These are phyloP conservation scores for Eustoma russellianum DNA, from an alignment of 257 asterid species.

Conservation along the genomic window DNA sequence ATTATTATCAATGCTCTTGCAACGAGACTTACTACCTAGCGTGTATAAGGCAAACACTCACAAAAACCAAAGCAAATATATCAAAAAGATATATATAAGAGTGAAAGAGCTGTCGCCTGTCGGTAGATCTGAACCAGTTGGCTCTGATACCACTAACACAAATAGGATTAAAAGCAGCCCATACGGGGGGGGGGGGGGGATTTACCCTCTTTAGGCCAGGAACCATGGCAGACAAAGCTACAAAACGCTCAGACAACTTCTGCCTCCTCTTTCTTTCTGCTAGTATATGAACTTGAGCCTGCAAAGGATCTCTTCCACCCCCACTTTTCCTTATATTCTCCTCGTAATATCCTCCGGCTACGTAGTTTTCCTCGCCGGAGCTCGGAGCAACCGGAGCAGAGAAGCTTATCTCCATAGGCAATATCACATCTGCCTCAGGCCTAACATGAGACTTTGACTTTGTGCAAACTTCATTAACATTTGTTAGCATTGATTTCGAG, in stretches of 20 bases:
- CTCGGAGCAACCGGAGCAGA: not conserved
- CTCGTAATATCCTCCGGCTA: not conserved
- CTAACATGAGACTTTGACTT: not conserved
- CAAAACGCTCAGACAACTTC: conserved; percentile 8
- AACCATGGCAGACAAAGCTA: conserved; percentile 17
- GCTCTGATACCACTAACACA: too few relatives aligned
- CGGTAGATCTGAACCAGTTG: too few relatives aligned
- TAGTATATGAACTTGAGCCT: conserved; percentile 21
- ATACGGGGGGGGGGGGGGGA: too few relatives aligned
- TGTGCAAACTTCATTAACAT: not conserved
- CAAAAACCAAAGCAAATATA: too few relatives aligned
- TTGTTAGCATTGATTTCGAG: not conserved
- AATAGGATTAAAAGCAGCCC: too few relatives aligned
- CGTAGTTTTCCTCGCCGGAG: conserved; percentile 1
- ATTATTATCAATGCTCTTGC: too few relatives aligned
- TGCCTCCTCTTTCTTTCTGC: conserved; percentile 22
- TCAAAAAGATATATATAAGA: too few relatives aligned
- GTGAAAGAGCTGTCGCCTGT: too few relatives aligned
- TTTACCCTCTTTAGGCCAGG: conserved; percentile 27
- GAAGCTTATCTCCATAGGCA: conserved; percentile 5
- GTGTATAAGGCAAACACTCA: too few relatives aligned
- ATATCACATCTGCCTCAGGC: conserved; percentile 1
- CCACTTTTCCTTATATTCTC: not conserved
- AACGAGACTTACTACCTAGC: too few relatives aligned
- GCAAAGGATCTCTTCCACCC: conserved; percentile 7